These are phyloP conservation scores for Populus hybrid DNA, from an alignment of 441 rosid genomes.

Conservation along the genomic window DNA sequence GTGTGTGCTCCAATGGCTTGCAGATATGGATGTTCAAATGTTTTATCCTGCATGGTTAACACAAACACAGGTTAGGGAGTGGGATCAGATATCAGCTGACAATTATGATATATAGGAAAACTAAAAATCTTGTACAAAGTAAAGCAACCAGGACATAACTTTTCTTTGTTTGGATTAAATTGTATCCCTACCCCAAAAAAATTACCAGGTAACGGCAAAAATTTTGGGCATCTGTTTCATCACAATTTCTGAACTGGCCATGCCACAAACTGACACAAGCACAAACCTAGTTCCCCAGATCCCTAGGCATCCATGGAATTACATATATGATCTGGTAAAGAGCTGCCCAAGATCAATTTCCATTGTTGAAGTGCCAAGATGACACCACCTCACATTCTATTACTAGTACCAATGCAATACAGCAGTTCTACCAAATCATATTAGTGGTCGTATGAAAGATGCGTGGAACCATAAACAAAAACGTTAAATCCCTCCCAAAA, in stretches of 20 bases:
- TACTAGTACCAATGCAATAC: not conserved
- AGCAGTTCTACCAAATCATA: not conserved
- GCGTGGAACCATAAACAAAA: not conserved
- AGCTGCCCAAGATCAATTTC: not conserved
- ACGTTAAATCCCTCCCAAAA: not conserved
- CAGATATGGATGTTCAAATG: constrained; percentile 92
- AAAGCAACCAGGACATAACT: constrained; percentile 1
- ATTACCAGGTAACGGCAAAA: not conserved
- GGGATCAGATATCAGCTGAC: not conserved
- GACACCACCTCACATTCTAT: not conserved
- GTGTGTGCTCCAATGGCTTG: constrained; percentile 95
- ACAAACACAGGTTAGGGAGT: constrained; percentile 10
- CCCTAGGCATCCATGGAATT: not conserved
- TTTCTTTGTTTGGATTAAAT: not conserved
- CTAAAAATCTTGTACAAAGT: not conserved
- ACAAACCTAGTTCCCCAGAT: not conserved
- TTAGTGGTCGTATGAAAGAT: not conserved
- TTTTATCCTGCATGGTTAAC: constrained; percentile 68
- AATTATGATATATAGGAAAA: not conserved
- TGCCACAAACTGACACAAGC: not conserved
- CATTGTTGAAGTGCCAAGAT: not conserved
- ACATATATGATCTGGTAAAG: not conserved
- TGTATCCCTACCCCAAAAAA: not conserved
- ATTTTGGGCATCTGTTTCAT: not conserved
- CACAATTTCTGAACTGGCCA: not conserved